Base-by-base conservation (phyloP, 371 early-diverging fungal species). In the Mortierella sp. region DNA sequence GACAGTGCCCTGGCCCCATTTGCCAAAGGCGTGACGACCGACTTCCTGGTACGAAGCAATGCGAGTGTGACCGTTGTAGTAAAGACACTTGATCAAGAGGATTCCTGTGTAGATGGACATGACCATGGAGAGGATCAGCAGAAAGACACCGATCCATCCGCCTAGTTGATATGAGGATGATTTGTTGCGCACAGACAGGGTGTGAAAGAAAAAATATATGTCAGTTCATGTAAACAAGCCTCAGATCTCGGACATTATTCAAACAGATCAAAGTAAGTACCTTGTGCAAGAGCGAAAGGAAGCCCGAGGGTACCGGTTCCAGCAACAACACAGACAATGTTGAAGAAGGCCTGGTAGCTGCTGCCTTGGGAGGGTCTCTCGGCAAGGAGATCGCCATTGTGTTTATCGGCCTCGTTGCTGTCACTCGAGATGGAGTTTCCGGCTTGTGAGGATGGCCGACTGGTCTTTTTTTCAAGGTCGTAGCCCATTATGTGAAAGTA, bases 241-340 rank as follows among this genome's bases (percentile, higher is more conserved):
- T 31, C 63, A 34, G 8, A 38, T 34, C 24, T 65, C 68, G 38
- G 38, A 38, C 38, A n/a, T 28, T 38, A 2, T 65, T 7, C 4
- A 4, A 19, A 34, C 31, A 0, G 2, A 9, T 21, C 19, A 14
- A 16, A 19, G 21, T 26, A 54, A 55, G 6, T 74, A 81, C 81
- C 83, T 82, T 95, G 92, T 28, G 88, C 91, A 38, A 98, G 85
- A 48, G 96, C 94, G 79, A 90, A 95, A 26, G 97, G 96, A 24
- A 97, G 90, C 79, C 96, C 95, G 28, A 97, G 89, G 16, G 96
- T 93, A 44, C 98, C 98, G 13, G 96, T 95, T 44, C 97, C 97
- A 1, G 96, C 96, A 26, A 96, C 92, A 16, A 96, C 95, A 89
- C 97, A 95, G 14, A 94, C 94, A n/a, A 95, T 89, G 82, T 93